Conservation (phyloP, 768 basidiomycete genomes). For the Leccinum olivaceopallidum region DNA sequence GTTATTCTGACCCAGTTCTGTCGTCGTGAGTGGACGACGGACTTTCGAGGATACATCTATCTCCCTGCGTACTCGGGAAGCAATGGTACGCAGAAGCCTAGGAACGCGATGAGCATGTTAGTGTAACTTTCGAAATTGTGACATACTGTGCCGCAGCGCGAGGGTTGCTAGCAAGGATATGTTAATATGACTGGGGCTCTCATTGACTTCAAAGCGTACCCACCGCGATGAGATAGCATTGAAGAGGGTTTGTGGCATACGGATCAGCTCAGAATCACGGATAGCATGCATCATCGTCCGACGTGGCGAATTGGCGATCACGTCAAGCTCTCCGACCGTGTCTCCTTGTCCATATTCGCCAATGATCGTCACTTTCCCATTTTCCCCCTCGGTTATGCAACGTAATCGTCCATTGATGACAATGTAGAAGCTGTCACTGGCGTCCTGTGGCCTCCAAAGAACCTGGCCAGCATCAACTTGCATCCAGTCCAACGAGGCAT, state of each 20-base stretch:
- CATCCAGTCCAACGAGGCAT: slow-evolving; percentile 97
- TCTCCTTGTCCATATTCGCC: slow-evolving; percentile 98
- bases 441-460: slow-evolving; percentile 87
- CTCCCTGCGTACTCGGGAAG: slow-evolving; percentile 85
- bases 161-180: slow-evolving; percentile 56
- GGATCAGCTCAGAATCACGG: slow-evolving; percentile 93
- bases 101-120: slow-evolving; percentile 3
- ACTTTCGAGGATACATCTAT: slow-evolving; percentile 60
- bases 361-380: slow-evolving; percentile 75
- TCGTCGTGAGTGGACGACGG: slow-evolving; percentile 50
- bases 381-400: slow-evolving; percentile 79
- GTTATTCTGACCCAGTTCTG: slow-evolving; percentile 76
- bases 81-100: slow-evolving; percentile 85
- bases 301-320: slow-evolving; percentile 87
- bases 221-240: slow-evolving; percentile 92
- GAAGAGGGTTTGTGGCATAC: slow-evolving; percentile 97
- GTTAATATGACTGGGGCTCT: background rate
- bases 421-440: slow-evolving; percentile 95
- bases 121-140: background rate
- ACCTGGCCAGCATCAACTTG: slow-evolving; percentile 96
- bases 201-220: slow-evolving; percentile 14
- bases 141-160: slow-evolving; percentile 81
- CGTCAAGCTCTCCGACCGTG: slow-evolving; percentile 95
- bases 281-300: slow-evolving; percentile 95
- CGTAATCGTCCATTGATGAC: slow-evolving; percentile 96